Evolutionary conservation across 768 basidiomycete species (phyloP), one percentile per base, ranked within the genome.

Genomic region (Gelatoporia subvermispora): DNA sequence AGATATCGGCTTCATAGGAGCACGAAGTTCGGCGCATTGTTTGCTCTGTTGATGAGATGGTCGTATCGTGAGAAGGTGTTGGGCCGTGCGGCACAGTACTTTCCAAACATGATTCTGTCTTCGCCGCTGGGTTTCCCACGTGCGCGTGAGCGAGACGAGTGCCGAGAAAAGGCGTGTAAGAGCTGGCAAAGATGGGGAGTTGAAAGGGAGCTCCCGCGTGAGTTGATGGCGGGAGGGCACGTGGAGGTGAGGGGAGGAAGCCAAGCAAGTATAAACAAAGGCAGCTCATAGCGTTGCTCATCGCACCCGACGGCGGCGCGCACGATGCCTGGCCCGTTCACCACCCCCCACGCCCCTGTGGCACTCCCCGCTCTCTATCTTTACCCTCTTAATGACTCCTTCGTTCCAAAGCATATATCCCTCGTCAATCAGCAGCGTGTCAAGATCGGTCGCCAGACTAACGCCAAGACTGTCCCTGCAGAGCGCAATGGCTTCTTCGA

Each of bases 401-500:
- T 96, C 69, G 75, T 85, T 35, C 91, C 93, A 50, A 97, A 97
- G 71, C 91, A 95, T 65, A 94, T 98, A 55, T 76, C 85, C n/a
- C 81, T 94, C 52, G 65, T 61, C 24, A 71, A 73, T 50, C 76
- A 73, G 48, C 81, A 82, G 65, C 86, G 81, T 62, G 81, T 85
- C 45, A 87, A 93, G 79, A 94, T 99, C 64, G 95, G 95, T 16
- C 73, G 95, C 48, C 94, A 97, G 70, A 98, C 93, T 15, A 96
- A 93, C 66, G 84, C 85, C 48, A 96, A 96, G 76, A 96, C 93
- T 0, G 82, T 90, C 24, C 95, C 95, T 16, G 83, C 79, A 10
- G 92, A 95, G 63, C 76, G 88, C 60, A 97, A 99, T 63, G 95
- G 93, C 9, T 99, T 88, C 72, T 97, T 99, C 65, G 95, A 98